These are phyloP conservation scores for Malassezia arunalokei DNA, from an alignment of 1,284 basidiomycete species.

Conservation along the genomic window DNA sequence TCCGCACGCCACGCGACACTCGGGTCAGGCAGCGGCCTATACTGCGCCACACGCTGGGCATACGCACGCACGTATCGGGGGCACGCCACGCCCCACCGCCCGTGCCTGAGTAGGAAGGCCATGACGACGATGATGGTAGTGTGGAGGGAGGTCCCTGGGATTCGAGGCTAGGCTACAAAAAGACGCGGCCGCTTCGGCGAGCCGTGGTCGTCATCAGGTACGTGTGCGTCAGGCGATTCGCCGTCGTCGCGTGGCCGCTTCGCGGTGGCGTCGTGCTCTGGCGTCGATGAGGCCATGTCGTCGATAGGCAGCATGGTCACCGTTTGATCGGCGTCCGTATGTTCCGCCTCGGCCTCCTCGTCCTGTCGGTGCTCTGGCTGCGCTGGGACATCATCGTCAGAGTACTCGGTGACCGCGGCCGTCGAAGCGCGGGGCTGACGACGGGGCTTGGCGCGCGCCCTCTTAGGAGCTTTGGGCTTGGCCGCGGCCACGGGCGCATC, in stretches of 20 bases:
- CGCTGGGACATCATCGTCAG: slow-evolving; percentile 4
- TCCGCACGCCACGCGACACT: slow-evolving; percentile 10
- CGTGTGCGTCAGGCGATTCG: background rate
- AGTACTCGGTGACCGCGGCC: slow-evolving; percentile 1
- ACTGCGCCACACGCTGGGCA: too few species aligned
- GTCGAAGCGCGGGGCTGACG: background rate
- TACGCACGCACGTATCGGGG: too few species aligned
- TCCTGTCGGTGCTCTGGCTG: too few species aligned
- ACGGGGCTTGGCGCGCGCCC: too few species aligned
- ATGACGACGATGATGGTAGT: too few species aligned
- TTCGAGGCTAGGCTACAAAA: too few species aligned
- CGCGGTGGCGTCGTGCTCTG: background rate
- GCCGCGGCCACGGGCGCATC: background rate
- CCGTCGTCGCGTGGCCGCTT: slow-evolving; percentile 1
- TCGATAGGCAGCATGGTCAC: too few species aligned
- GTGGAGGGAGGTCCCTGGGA: too few species aligned
- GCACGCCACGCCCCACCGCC: too few species aligned
- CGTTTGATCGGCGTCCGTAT: background rate
- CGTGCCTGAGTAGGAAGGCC: too few species aligned
- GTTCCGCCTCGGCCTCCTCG: background rate
- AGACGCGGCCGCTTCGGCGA: too few species aligned
- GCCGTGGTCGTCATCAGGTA: background rate
- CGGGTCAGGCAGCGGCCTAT: slow-evolving; percentile 9
- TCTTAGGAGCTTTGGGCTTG: background rate
- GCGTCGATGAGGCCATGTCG: background rate